Conservation (phyloP, 2,329 filamentous ascomycete genomes). For the Calonectria pseudoturangicola region DNA sequence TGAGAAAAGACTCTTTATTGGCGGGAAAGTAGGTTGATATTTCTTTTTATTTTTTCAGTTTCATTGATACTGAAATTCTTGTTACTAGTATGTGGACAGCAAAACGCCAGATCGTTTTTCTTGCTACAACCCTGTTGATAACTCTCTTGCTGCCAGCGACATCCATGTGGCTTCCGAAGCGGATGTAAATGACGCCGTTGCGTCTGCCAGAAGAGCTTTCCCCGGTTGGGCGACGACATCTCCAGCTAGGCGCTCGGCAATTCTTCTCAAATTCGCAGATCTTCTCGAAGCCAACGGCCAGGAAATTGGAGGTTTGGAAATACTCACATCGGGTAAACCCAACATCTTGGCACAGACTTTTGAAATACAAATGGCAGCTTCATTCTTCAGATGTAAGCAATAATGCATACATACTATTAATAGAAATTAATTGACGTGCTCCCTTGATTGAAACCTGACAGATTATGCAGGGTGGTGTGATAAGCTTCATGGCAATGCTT, state of each 20-base stretch:
- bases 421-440: neutral
- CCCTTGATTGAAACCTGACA: neutral
- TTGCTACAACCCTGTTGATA: slow-evolving; percentile 8
- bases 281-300: neutral
- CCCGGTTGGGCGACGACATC: slow-evolving; percentile 1
- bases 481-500: slow-evolving; percentile 2
- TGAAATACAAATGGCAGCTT: slow-evolving; percentile 12
- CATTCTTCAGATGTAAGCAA: slow-evolving; percentile 6
- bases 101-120: neutral
- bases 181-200: neutral
- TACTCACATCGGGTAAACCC: slow-evolving; percentile 1
- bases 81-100: neutral
- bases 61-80: neutral
- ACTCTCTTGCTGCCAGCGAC: neutral
- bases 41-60: neutral
- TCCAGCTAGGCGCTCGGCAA: neutral
- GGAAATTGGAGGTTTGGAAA: neutral
- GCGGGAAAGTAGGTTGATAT: neutral
- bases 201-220: neutral
- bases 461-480: slow-evolving; percentile 13
- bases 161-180: neutral
- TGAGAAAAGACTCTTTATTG: slow-evolving; percentile 7
- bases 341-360: neutral
- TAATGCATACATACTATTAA: neutral
- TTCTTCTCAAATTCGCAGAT: slow-evolving; percentile 7